These are phyloP conservation scores for Kwoniella shandongensis DNA, from an alignment of 768 basidiomycete genomes.

Conservation along the genomic window DNA sequence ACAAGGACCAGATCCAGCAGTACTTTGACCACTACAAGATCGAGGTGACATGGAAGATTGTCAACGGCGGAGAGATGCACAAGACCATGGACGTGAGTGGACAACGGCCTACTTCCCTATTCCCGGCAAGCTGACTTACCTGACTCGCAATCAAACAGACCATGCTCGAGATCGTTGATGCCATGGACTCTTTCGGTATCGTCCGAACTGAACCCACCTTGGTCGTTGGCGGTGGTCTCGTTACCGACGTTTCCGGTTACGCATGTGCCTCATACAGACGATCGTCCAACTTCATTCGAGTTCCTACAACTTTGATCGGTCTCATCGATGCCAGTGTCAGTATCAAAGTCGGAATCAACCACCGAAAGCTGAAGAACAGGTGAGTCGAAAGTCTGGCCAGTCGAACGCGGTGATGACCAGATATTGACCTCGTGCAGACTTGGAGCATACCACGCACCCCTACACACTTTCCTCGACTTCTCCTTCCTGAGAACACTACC, in stretches of 20 bases:
- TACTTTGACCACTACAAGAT: constrained; percentile 53
- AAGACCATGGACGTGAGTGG: constrained; percentile 54
- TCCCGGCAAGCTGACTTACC: not conserved
- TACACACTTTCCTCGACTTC: constrained; percentile 55
- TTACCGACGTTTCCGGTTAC: constrained; percentile 52
- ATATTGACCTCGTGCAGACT: constrained; percentile 24
- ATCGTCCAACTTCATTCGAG: constrained; percentile 52
- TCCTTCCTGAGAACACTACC: constrained; percentile 53
- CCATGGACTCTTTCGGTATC: constrained; percentile 54
- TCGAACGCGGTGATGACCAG: not conserved
- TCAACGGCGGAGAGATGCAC: constrained; percentile 54
- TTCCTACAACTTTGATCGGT: constrained; percentile 54
- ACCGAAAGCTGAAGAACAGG: constrained; percentile 55
- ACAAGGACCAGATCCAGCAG: constrained; percentile 44
- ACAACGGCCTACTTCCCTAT: not conserved
- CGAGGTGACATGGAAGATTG: constrained; percentile 49
- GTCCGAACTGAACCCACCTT: constrained; percentile 54
- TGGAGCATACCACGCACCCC: constrained; percentile 54
- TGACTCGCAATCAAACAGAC: constrained; percentile 23
- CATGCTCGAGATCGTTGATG: constrained; percentile 54
- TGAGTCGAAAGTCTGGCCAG: constrained; percentile 12
- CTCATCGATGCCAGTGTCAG: constrained; percentile 54
- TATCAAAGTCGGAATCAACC: constrained; percentile 55
- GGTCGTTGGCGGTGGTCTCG: constrained; percentile 53
- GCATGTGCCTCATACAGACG: constrained; percentile 53